Percentiles rank a stretch among this genome's conserved stretches.
phyloP scores from a whole-genome alignment of 2,329 filamentous ascomycete genomes.

The Reticulascus tulasneorum region DNA sequence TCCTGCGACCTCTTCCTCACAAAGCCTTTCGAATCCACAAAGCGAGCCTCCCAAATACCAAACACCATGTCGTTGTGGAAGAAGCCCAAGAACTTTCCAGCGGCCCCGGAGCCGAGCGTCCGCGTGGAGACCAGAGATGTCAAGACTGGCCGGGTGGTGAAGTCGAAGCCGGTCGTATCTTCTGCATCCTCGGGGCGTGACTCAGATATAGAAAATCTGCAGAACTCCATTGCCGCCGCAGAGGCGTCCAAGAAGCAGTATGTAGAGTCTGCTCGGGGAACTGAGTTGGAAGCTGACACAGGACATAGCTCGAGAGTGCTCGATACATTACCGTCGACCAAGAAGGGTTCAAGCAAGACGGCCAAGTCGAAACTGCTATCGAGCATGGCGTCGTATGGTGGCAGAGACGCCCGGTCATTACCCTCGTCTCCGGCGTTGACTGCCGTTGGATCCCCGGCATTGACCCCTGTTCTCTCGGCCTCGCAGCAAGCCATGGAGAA shows the following conservation, averaged over 20 bases:
- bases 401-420: conserved; percentile 30
- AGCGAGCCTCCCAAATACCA: conserved; percentile 44
- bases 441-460: conserved; percentile 49
- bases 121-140: no score
- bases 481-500: conserved; percentile 49
- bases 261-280: conserved; percentile 23
- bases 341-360: conserved; percentile 28
- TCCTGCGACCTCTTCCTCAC: conserved; percentile 56
- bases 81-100: conserved; percentile 35
- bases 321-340: conserved; percentile 26
- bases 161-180: conserved; percentile 24
- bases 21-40: conserved; percentile 43
- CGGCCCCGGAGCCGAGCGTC: no score
- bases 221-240: conserved; percentile 38
- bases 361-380: conserved; percentile 40
- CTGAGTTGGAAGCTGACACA: conserved; percentile 21
- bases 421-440: conserved; percentile 55
- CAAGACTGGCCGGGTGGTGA: conserved; percentile 24
- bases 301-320: conserved; percentile 26
- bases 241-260: conserved; percentile 36
- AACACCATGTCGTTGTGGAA: conserved; percentile 49
- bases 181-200: conserved; percentile 38
- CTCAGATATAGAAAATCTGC: conserved; percentile 47
- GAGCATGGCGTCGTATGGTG: conserved; percentile 30
- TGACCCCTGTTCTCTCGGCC: conserved; percentile 44